Evolutionary conservation across 2,329 filamentous ascomycete species (phyloP), one percentile per base, ranked within the genome.

Genomic region (Exophiala dermatitidis): DNA sequence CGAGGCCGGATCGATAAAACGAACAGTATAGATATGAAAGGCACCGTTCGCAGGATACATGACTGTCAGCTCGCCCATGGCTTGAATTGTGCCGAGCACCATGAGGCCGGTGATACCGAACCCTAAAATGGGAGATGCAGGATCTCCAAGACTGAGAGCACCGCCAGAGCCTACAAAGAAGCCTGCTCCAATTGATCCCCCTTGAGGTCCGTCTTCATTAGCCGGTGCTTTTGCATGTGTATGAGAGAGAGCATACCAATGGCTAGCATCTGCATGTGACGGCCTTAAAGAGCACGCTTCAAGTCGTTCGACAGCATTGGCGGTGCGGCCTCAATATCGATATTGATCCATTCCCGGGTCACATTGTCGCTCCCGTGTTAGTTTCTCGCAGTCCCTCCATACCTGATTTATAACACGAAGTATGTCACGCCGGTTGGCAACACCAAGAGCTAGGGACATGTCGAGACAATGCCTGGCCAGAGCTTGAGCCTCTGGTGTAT

Each of bases 1-100:
- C 89, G 89, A 95, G 0, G 90, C 90, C 1, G 90, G 91, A 66
- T 96, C 90, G n/a, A 97, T 71, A 65, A 97, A 96, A 10, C 91
- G 83, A 33, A 89, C 95, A 8, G 89, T 91, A 72, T 90, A 96
- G 5, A 88, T 84, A 1, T 88, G 88, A 67, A 96, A 96, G 2
- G 90, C 94, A 54, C 90, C 91, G 33, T 90, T 87, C 32, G 96
- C 86, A 2, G 91, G 91, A 63, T 90, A 96, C 8, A 90, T 73
- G 19, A 96, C 90, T 9, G 90, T 88, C 69, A 97, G 80, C 70
- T 97, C 91, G 57, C 91, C 90, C 26, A 97, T 76, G 0, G 90
- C 89, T 65, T 96, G 90, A 29, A 94, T 86, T 1, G 89, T 95
- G 67, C 86, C 93, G 70, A 89, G 95, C 59, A 96, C 71, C 89